A percentile compares a stretch with the other conserved stretches of the same genome.
Conservation (phyloP, 2,329 filamentous ascomycete genomes). For the Endothia cerciana region DNA sequence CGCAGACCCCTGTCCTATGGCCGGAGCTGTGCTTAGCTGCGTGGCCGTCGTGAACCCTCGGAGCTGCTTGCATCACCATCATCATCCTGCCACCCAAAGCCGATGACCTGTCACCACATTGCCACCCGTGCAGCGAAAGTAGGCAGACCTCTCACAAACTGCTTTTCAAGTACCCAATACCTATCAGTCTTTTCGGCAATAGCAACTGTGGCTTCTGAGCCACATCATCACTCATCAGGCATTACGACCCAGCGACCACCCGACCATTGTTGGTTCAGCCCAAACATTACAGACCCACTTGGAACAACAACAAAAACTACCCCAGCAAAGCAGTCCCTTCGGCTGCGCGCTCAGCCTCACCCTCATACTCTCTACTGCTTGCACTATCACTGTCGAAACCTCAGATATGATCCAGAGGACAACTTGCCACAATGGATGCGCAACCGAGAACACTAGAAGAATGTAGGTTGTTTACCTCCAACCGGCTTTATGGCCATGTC, state of each 20-base stretch:
- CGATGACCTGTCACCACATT: background rate
- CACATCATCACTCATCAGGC: conserved; percentile 4
- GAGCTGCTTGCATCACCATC: background rate
- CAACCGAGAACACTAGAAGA: conserved; percentile 29
- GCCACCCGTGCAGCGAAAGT: background rate
- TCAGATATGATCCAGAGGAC: conserved; percentile 28
- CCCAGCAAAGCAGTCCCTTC: background rate
- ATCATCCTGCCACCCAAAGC: background rate
- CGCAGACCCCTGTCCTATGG: background rate
- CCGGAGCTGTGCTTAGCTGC: background rate
- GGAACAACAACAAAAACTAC: conserved; percentile 19
- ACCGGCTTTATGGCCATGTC: conserved; percentile 7
- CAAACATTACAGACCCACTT: conserved; percentile 19
- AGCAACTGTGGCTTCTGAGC: conserved; percentile 11
- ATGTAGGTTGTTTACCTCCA: conserved; percentile 17
- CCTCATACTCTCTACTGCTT: background rate
- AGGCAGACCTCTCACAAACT: background rate
- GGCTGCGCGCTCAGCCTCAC: background rate
- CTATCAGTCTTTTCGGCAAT: background rate
- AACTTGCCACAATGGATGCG: conserved; percentile 22
- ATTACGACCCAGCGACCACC: background rate
- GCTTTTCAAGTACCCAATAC: background rate
- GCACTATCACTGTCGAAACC: conserved; percentile 14
- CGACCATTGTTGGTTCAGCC: conserved; percentile 13
- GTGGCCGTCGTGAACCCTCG: background rate